A percentile compares a stretch with the other conserved stretches of the same genome.
Conservation (phyloP, 805 yeast genomes). For the Candida insectorum region DNA sequence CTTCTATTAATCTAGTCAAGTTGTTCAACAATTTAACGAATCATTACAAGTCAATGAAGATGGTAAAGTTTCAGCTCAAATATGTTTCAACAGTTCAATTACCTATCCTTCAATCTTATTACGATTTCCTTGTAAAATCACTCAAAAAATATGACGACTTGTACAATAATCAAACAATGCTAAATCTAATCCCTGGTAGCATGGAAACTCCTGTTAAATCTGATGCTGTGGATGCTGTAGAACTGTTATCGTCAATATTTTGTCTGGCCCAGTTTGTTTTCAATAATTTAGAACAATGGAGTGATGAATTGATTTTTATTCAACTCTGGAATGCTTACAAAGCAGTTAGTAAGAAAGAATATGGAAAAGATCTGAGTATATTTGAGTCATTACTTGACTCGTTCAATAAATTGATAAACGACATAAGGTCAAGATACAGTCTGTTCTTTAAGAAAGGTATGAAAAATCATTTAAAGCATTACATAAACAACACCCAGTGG, state of each 20-base stretch:
- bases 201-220: constrained; percentile 24
- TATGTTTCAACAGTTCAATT: constrained; percentile 59
- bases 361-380: constrained; percentile 20
- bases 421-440: constrained; percentile 19
- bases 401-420: constrained; percentile 19
- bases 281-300: constrained; percentile 33
- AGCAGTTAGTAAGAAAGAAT: constrained; percentile 13
- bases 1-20: constrained; percentile 56
- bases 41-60: constrained; percentile 49
- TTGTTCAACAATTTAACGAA: constrained; percentile 55
- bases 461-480: constrained; percentile 27
- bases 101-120: constrained; percentile 51
- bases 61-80: constrained; percentile 50
- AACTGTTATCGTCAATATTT: constrained; percentile 29
- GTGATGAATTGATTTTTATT: constrained; percentile 34
- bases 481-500: constrained; percentile 38
- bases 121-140: constrained; percentile 38
- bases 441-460: constrained; percentile 32
- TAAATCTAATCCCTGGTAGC: constrained; percentile 34
- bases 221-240: constrained; percentile 17
- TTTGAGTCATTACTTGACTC: constrained; percentile 25
- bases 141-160: constrained; percentile 41
- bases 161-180: constrained; percentile 27
- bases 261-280: constrained; percentile 31
- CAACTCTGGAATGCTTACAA: constrained; percentile 38